Evolutionary conservation across 768 basidiomycete species (phyloP).

Genomic region (Cystobasidium tubakii): DNA sequence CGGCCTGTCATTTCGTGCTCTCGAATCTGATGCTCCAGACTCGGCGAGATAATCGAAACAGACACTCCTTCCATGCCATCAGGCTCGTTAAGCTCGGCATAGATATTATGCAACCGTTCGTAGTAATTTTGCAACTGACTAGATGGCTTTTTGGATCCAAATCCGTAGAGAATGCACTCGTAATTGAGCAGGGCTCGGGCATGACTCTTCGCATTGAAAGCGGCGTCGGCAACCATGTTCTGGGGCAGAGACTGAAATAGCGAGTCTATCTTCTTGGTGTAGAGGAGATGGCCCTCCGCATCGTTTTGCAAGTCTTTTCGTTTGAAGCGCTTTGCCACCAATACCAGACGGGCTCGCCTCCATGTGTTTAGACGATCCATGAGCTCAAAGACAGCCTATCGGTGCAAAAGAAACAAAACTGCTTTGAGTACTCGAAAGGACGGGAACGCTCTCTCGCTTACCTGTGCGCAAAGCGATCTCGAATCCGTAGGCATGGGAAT

Average conservation of each 20-base stretch:
- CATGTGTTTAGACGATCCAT: constrained; percentile 92
- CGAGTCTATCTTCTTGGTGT: constrained; percentile 30
- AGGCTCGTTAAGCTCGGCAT: constrained; percentile 90
- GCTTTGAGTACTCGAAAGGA: too few species aligned
- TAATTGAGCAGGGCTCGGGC: constrained; percentile 92
- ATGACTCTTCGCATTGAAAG: constrained; percentile 87
- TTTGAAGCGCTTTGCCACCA: constrained; percentile 53
- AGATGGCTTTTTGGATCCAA: constrained; percentile 49
- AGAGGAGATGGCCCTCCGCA: constrained; percentile 15
- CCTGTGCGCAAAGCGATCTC: constrained; percentile 90
- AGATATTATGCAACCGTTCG: constrained; percentile 89
- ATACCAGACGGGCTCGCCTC: constrained; percentile 53
- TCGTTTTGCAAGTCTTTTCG: not conserved
- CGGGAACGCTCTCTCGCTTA: constrained; percentile 48
- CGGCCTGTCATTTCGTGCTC: constrained; percentile 93
- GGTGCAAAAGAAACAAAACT: too few species aligned
- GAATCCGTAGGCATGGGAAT: constrained; percentile 50
- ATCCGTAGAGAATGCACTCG: constrained; percentile 52
- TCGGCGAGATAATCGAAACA: constrained; percentile 75
- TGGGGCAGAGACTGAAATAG: constrained; percentile 39
- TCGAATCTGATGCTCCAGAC: constrained; percentile 89
- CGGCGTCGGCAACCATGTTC: constrained; percentile 84
- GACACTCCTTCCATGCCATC: constrained; percentile 99
- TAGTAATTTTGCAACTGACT: constrained; percentile 65
- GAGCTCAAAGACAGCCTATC: constrained; percentile 81